Evolutionary conservation across 305 asterid genomes (phyloP).

Genomic region (Solanum aculeatissimum): DNA sequence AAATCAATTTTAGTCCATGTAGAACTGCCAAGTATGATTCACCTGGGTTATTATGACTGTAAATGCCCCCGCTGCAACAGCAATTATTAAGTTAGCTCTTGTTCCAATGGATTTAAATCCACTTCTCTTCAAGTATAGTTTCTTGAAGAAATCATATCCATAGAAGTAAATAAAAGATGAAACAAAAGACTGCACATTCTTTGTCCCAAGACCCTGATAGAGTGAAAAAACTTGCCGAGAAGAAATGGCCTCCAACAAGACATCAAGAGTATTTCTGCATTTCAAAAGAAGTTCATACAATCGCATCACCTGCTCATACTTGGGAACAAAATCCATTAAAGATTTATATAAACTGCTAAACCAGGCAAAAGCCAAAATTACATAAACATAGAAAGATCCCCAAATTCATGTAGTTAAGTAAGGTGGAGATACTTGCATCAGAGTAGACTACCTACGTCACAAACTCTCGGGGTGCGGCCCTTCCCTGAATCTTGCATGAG

Average conservation of each 20-base stretch:
- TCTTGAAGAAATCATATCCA: constrained; percentile 80
- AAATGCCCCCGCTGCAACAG: constrained; percentile 80
- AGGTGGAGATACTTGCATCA: background rate
- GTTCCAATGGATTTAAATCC: constrained; percentile 76
- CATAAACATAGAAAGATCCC: background rate
- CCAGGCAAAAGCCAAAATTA: background rate
- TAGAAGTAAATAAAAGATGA: constrained; percentile 81
- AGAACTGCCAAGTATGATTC: constrained; percentile 7
- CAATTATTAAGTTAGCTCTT: constrained; percentile 71
- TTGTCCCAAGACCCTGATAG: constrained; percentile 87
- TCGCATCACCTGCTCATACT: background rate
- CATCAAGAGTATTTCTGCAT: constrained; percentile 77
- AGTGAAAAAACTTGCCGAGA: constrained; percentile 49
- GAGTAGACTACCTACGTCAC: background rate
- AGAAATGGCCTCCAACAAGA: constrained; percentile 84
- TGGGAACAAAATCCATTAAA: background rate
- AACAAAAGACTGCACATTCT: constrained; percentile 78
- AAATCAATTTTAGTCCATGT: background rate
- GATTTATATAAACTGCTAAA: background rate
- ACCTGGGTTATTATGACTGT: constrained; percentile 72
- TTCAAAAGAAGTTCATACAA: background rate
- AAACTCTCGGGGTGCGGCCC: background rate
- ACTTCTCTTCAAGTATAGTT: constrained; percentile 57
- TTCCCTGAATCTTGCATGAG: background rate
- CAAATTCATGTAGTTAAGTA: background rate